Conservation (phyloP, 345 rosid genomes). For the Populus pruinosa region DNA sequence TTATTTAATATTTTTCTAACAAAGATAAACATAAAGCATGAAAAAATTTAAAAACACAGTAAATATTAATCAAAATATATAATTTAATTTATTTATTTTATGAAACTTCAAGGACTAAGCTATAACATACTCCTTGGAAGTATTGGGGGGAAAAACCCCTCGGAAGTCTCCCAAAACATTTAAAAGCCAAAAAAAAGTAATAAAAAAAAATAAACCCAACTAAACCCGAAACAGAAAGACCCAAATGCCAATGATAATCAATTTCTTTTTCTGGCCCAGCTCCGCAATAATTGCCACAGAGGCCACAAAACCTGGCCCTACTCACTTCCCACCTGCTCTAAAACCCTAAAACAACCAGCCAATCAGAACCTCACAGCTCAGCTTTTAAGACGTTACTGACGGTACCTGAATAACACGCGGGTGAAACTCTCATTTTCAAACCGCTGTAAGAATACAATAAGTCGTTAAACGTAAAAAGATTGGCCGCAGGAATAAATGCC, state of each 20-base stretch:
- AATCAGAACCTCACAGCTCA: conserved; percentile 8
- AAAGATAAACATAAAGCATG: too few species aligned
- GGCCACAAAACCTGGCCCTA: background rate
- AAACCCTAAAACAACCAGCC: background rate
- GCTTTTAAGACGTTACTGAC: conserved; percentile 31
- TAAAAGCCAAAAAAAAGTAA: too few species aligned
- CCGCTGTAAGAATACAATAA: conserved; percentile 26
- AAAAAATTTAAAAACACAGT: too few species aligned
- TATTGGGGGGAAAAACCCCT: too few species aligned
- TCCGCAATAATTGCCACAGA: background rate
- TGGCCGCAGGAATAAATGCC: conserved; percentile 26
- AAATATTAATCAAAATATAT: too few species aligned
- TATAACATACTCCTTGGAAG: too few species aligned
- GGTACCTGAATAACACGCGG: conserved; percentile 36
- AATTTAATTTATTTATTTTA: too few species aligned
- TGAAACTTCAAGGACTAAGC: too few species aligned
- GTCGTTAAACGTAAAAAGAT: conserved; percentile 30
- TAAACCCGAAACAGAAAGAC: background rate
- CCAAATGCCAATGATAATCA: background rate
- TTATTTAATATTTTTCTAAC: too few species aligned
- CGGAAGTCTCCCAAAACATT: too few species aligned
- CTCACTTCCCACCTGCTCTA: background rate
- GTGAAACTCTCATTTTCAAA: conserved; percentile 35
- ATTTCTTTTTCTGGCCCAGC: background rate
- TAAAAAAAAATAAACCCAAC: background rate